Conservation (phyloP, 169 alveolate species). For the Plasmodium knowlesi region DNA sequence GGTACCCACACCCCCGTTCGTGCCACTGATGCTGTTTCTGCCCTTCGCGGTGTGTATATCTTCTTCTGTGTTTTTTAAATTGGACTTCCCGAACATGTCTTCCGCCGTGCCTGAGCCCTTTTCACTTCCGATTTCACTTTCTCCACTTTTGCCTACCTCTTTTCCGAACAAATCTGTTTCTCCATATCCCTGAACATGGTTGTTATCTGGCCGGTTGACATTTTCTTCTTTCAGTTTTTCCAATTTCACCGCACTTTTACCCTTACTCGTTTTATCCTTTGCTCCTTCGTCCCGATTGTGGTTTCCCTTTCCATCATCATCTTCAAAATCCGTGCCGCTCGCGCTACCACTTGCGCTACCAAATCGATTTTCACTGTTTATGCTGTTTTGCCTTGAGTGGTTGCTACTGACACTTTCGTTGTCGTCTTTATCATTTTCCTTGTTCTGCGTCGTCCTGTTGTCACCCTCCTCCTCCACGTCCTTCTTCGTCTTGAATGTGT, state of each 20-base stretch:
- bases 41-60: background rate
- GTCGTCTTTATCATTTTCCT: conserved; percentile 21
- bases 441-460: background rate
- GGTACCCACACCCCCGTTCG: background rate
- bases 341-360: conserved; percentile 6
- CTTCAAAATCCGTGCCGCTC: background rate
- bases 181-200: background rate
- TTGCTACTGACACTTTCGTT: conserved; percentile 2
- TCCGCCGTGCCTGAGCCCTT: background rate
- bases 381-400: background rate
- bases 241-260: background rate
- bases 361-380: conserved; percentile 32
- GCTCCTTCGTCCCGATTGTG: background rate
- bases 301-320: background rate
- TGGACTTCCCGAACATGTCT: background rate
- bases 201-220: background rate
- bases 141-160: background rate
- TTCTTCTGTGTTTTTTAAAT: background rate
- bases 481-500: conserved; percentile 19
- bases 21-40: background rate
- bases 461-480: background rate
- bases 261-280: background rate
- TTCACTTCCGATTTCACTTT: background rate
- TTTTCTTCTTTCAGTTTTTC: background rate
- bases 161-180: background rate